A percentile compares a stretch with the other conserved stretches of the same genome.
Conservation (phyloP, 192 early-diverging fungal genomes). For the Chytriomyces sp. region DNA sequence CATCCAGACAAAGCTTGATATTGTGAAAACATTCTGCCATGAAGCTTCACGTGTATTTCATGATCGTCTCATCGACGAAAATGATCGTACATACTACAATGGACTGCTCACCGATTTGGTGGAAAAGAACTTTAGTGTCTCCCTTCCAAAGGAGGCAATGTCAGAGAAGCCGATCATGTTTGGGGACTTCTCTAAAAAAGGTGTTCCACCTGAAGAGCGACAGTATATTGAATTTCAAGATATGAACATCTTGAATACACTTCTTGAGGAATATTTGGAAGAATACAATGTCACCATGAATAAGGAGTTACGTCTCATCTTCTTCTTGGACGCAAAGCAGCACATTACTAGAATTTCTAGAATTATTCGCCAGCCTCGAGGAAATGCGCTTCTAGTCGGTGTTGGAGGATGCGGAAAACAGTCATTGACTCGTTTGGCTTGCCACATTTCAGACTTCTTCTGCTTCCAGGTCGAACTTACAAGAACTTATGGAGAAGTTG, state of each 20-base stretch:
- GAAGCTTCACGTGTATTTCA: constrained; percentile 59
- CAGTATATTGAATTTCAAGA: constrained; percentile 58
- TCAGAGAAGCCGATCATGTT: constrained; percentile 60
- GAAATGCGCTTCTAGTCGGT: constrained; percentile 61
- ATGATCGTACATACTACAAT: constrained; percentile 56
- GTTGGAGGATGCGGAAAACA: constrained; percentile 66
- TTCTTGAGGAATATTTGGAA: constrained; percentile 64
- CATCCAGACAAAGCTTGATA: constrained; percentile 50
- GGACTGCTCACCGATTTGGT: constrained; percentile 55
- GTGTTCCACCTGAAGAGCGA: constrained; percentile 58
- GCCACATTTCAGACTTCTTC: constrained; percentile 63
- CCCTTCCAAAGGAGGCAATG: constrained; percentile 49
- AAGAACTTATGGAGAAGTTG: constrained; percentile 56
- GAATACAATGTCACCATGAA: constrained; percentile 66
- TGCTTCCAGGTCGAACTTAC: constrained; percentile 63
- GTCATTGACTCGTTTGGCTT: constrained; percentile 58
- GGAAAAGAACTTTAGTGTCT: constrained; percentile 58
- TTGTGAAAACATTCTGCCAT: constrained; percentile 59
- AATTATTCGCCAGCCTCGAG: constrained; percentile 63
- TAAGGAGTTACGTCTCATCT: constrained; percentile 60
- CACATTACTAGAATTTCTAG: constrained; percentile 60
- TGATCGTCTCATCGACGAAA: constrained; percentile 60
- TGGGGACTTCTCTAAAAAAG: constrained; percentile 59
- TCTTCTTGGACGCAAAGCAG: constrained; percentile 65
- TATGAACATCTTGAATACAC: constrained; percentile 53